Evolutionary conservation across 306 rosid genomes (phyloP), one percentile per base, ranked within the genome.

Genomic region (Heteromeles arbutifolia): DNA sequence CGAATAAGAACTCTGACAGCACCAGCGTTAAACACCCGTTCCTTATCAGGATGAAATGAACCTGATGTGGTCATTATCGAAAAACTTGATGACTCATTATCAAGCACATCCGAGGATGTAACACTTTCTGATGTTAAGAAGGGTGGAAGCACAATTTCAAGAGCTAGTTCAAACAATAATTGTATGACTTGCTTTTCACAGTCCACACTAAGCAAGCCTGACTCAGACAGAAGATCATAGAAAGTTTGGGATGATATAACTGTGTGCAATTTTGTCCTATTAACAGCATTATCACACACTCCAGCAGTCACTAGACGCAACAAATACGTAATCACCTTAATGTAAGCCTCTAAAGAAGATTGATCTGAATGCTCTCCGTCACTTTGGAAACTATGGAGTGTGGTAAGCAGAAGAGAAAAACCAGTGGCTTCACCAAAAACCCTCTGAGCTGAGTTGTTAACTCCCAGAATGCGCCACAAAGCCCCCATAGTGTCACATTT

Each of bases 371-470:
- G 79, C 65, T 78, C 89, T 32, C 85, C 90, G 31, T 86, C 90
- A 78, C 86, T 87, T 90, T 92, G 99, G 89, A 96, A 96, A 68
- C 98, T 87, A 78, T 96, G 97, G 69, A 96, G 97, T 54, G 94
- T 86, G 22, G 99, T 96, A 65, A 96, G 98, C 86, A 96, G 86
- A 82, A 96, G 97, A 82, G 99, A 92, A 84, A 96, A 96, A 62
- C 99, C 98, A 41, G 99, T 96, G 73, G 93, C 91, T 84, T 96
- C 99, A 48, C 99, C 99, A 77, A 96, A 96, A 75, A 91, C 86
- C 82, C 91, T 89, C 85, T 87, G 94, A 50, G 98, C 91, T 58
- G 91, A 81, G 81, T 67, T 82, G 82, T 92, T 96, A 80, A 86
- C 91, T 79, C 92, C 98, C 84, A 96, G 73, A 79, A 92, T 86